phyloP scores from a whole-genome alignment of 179 eudicot species.

The Sideroxylon spinosum region DNA sequence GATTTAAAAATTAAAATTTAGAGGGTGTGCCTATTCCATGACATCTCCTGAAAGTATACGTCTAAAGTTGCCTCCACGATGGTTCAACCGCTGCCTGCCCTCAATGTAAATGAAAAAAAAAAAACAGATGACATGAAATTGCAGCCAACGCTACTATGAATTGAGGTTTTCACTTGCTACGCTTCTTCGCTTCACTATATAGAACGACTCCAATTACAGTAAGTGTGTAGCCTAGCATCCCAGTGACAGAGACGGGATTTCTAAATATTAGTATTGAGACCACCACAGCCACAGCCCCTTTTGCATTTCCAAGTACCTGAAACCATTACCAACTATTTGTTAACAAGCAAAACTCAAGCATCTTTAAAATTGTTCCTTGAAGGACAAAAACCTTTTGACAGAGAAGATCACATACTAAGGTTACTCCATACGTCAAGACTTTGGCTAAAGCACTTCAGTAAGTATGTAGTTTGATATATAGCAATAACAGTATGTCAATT shows the following conservation, averaged over 20 bases:
- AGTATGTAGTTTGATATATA: neutral
- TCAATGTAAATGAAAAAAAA: neutral
- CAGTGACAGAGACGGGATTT: conserved; percentile 74
- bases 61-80: conserved; percentile 16
- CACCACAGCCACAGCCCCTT: conserved; percentile 80
- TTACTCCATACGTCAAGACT: neutral
- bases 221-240: conserved; percentile 75
- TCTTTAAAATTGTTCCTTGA: neutral
- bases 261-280: conserved; percentile 70
- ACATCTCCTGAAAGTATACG: conserved; percentile 13
- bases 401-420: conserved; percentile 17
- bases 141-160: conserved; percentile 2
- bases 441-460: neutral
- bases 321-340: conserved; percentile 12
- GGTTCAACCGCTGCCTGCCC: conserved; percentile 1
- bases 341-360: conserved; percentile 6
- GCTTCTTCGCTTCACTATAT: conserved; percentile 74
- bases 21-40: conserved; percentile 13
- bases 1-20: conserved; percentile 17
- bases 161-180: conserved; percentile 38
- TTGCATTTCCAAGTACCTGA: conserved; percentile 79
- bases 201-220: conserved; percentile 71
- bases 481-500: neutral
- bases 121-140: conserved; percentile 1
- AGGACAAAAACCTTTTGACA: neutral